Conservation (phyloP, 73 alveolate genomes). For the Paraurostyla sp. region DNA sequence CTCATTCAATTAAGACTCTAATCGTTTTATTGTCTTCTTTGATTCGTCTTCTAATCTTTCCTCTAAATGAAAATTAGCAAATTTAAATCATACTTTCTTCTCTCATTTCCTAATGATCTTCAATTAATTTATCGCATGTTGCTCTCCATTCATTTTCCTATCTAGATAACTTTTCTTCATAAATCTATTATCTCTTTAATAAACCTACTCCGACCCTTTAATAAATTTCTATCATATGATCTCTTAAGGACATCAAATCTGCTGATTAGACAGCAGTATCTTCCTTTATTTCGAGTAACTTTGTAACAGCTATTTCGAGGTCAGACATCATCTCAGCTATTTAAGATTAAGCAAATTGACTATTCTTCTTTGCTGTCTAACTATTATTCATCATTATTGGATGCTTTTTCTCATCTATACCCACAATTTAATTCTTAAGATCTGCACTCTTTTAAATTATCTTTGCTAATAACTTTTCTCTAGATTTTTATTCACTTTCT, state of each 20-base stretch:
- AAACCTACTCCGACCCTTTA: background rate
- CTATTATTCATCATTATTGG: background rate
- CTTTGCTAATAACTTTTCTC: conserved; percentile 9
- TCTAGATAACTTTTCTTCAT: conserved; percentile 10
- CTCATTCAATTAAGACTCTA: conserved; percentile 42
- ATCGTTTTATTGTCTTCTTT: background rate
- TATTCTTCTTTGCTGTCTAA: background rate
- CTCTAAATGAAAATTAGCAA: background rate
- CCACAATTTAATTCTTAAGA: background rate
- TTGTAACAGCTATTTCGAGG: background rate
- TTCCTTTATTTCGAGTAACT: conserved; percentile 2
- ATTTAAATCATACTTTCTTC: conserved; percentile 14
- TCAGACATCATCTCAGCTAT: conserved; percentile 28
- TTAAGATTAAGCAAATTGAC: background rate
- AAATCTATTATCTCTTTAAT: background rate
- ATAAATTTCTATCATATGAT: conserved; percentile 35
- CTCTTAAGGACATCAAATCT: background rate
- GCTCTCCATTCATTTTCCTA: conserved; percentile 58
- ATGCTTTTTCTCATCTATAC: conserved; percentile 44
- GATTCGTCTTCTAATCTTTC: conserved; percentile 6
- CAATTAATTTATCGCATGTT: conserved; percentile 51
- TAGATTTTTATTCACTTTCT: background rate
- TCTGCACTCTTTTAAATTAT: background rate
- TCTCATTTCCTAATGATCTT: conserved; percentile 23
- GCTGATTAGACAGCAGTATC: background rate